phyloP scores from a whole-genome alignment of 352 stramenopile species.

The Phytophthora aleatoria region DNA sequence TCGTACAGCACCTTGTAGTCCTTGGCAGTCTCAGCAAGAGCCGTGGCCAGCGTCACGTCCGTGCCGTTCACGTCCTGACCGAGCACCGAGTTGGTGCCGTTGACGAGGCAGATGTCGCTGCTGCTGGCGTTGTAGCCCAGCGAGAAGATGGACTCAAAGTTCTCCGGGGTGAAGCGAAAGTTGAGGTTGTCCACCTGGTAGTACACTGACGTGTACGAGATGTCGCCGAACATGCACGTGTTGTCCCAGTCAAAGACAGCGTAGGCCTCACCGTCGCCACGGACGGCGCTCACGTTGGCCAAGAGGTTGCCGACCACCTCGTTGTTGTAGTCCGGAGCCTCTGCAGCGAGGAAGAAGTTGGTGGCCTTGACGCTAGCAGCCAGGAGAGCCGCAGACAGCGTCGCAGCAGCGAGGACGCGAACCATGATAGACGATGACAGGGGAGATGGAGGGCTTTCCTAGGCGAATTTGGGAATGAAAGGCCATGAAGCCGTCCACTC shows the following conservation, averaged over 20 bases:
- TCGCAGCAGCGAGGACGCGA: constrained; percentile 22
- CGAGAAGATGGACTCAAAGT: constrained; percentile 52
- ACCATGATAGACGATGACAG: constrained; percentile 15
- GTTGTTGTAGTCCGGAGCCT: constrained; percentile 68
- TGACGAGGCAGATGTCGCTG: constrained; percentile 49
- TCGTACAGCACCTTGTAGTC: constrained; percentile 66
- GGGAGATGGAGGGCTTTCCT: background rate
- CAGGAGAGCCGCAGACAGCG: constrained; percentile 29
- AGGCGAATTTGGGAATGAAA: constrained; percentile 27
- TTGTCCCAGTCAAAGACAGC: constrained; percentile 71
- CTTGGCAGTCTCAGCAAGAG: constrained; percentile 33
- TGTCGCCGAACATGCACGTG: constrained; percentile 72
- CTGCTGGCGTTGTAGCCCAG: constrained; percentile 58
- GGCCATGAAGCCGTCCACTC: background rate
- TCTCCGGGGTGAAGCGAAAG: constrained; percentile 48
- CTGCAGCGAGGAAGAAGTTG: constrained; percentile 30
- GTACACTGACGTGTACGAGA: constrained; percentile 66
- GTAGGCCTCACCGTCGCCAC: constrained; percentile 46
- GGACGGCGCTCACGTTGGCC: constrained; percentile 38
- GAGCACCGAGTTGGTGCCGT: constrained; percentile 51
- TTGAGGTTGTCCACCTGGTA: constrained; percentile 65
- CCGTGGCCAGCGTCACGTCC: constrained; percentile 48
- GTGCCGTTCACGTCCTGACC: constrained; percentile 44
- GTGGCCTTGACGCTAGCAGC: constrained; percentile 4
- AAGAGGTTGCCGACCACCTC: constrained; percentile 46